A percentile compares a stretch with the other conserved stretches of the same genome.
These are phyloP conservation scores for Desmodesmus armatus DNA, from an alignment of 139 green algal genomes.

Conservation along the genomic window DNA sequence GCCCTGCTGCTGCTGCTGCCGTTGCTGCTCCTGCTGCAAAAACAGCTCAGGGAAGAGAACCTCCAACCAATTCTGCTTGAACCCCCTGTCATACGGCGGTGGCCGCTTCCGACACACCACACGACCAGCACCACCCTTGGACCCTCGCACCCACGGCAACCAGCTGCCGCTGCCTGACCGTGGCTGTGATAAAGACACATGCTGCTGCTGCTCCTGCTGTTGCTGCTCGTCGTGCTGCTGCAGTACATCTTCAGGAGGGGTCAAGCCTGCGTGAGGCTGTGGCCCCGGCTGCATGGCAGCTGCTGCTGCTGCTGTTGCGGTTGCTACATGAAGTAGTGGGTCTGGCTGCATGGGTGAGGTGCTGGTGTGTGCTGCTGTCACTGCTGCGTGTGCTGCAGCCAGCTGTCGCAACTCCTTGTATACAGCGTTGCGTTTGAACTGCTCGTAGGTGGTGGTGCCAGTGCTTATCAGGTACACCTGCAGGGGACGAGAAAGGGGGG, in stretches of 20 bases:
- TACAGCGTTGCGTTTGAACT: conserved; percentile 51
- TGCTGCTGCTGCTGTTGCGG: not conserved
- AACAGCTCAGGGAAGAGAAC: conserved; percentile 41
- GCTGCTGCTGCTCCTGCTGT: conserved; percentile 3
- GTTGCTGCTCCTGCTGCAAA: not conserved
- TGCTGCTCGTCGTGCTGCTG: no score
- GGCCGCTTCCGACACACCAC: not conserved
- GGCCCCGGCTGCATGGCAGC: no score
- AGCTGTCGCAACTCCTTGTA: conserved; percentile 6
- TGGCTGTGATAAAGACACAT: not conserved
- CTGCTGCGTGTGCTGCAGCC: not conserved
- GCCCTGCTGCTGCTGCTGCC: conserved; percentile 6
- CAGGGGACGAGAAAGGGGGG: no score
- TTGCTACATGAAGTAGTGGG: no score
- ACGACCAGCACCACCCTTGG: no score
- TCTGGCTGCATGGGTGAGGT: no score
- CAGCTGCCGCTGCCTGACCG: not conserved
- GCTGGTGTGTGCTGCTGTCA: not conserved
- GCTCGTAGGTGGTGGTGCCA: conserved; percentile 65
- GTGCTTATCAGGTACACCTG: conserved; percentile 49
- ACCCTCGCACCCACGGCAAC: no score
- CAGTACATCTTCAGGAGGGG: no score
- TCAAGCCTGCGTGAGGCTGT: no score
- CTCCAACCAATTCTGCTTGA: conserved; percentile 40
- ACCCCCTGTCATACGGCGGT: conserved; percentile 42